Percentiles rank a stretch among this genome's conserved stretches.
These are phyloP conservation scores for Myxozyma geophila DNA, from an alignment of 805 yeast genomes.

Conservation along the genomic window DNA sequence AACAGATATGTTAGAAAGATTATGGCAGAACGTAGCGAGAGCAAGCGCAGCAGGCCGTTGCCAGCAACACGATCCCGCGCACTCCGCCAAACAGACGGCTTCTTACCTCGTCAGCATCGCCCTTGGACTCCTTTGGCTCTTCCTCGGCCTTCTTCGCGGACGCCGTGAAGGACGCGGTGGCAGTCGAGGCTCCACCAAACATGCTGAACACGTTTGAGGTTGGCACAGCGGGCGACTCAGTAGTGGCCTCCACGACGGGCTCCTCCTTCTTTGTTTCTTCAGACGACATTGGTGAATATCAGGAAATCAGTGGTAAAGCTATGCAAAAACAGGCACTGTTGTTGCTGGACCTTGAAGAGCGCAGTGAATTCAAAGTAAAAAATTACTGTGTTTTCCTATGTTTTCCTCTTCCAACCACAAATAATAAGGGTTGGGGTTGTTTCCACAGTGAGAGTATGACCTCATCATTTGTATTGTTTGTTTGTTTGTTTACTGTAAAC, in stretches of 20 bases:
- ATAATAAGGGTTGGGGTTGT: no score
- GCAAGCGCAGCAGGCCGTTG: not conserved
- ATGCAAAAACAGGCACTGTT: not conserved
- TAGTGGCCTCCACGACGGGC: slow-evolving; percentile 21
- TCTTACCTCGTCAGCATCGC: slow-evolving; percentile 11
- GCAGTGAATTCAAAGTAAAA: no score
- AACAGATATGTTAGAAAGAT: slow-evolving; percentile 38
- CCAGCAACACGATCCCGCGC: not conserved
- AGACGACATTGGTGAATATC: slow-evolving; percentile 16
- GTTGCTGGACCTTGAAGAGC: not conserved
- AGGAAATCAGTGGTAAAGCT: not conserved
- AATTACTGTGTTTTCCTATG: no score
- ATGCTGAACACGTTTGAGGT: slow-evolving; percentile 85
- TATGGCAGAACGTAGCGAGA: not conserved
- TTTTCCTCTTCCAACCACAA: no score
- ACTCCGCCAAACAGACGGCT: not conserved
- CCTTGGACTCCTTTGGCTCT: not conserved
- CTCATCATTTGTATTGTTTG: no score
- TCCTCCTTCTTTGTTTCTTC: slow-evolving; percentile 35
- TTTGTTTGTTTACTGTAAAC: no score
- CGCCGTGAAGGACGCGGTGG: slow-evolving; percentile 21
- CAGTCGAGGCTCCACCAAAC: slow-evolving; percentile 75
- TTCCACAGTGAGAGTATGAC: no score
- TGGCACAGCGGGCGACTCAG: slow-evolving; percentile 49
- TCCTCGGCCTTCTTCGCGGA: slow-evolving; percentile 8